Evolutionary conservation across 2,329 filamentous ascomycete genomes (phyloP), one percentile per base, ranked within the genome.

Genomic region (Pseudocercospora macadamiae): DNA sequence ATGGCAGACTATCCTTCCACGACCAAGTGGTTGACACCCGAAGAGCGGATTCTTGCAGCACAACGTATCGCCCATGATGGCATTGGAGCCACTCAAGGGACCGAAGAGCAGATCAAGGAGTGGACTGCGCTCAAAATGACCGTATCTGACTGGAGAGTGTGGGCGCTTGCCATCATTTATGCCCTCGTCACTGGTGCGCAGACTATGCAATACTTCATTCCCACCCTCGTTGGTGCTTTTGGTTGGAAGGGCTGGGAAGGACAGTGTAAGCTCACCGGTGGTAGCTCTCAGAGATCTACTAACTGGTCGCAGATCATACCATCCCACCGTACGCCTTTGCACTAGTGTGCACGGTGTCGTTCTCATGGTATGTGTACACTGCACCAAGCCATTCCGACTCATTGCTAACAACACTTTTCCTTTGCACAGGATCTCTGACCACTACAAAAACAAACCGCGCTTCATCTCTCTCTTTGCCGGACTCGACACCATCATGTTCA

Each of bases 141-240:
- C 0, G 70, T 83, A 16, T 73, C 55, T 28, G 82, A 84, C 63
- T 79, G 78, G 4, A 76, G 80, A 1, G 72, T 84, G 0, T 85
- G 83, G 61, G 61, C 85, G 1, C 84, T 85, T 53, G 76, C 82
- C 1, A 71, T 85, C 19, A 71, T 85, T 2, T 82, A 85, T 65
- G 82, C 84, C 56, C 66, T 77, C n/a, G 80, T 76, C 28, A 63
- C 84, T 14, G 71, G 83, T 1, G 77, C 79, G 0, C 82, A 85
- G 66, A 83, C 81, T 1, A 86, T 87, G 66, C 83, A 86, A 45
- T 87, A 87, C 68, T 87, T 87, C 74, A 88, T 88, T 72, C 86
- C 86, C 0, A 83, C 80, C 0, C 86, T 89, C 37, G 82, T 88
- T 1, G 78, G 83, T 42, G 86, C 83, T 0, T 77, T 89, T 0